phyloP scores from a whole-genome alignment of 352 stramenopile genomes.

The Phytophthora ohioensis region DNA sequence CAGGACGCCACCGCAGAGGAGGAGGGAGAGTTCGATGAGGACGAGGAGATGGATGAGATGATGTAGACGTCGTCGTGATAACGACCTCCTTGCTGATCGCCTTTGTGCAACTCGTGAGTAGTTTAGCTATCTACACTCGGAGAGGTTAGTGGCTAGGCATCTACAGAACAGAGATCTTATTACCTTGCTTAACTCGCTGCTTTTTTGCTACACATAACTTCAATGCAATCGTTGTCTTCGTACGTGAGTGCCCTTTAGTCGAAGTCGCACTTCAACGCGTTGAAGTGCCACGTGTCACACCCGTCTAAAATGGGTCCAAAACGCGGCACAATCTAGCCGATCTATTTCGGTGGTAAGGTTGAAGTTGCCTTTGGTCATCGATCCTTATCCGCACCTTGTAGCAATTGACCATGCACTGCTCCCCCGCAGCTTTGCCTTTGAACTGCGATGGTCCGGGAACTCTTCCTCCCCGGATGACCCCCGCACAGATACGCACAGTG shows the following conservation, averaged over 20 bases:
- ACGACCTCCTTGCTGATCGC: slow-evolving; percentile 51
- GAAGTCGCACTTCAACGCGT: slow-evolving; percentile 9
- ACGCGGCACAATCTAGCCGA: neutral
- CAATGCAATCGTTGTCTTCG: slow-evolving; percentile 7
- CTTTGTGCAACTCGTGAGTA: slow-evolving; percentile 54
- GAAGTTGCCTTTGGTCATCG: slow-evolving; percentile 20
- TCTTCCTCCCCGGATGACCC: slow-evolving; percentile 24
- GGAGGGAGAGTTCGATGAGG: slow-evolving; percentile 97
- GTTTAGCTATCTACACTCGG: slow-evolving; percentile 68
- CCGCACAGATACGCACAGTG: slow-evolving; percentile 26
- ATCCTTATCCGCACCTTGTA: neutral
- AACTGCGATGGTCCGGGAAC: slow-evolving; percentile 16
- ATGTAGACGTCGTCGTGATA: slow-evolving; percentile 78
- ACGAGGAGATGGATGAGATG: slow-evolving; percentile 95
- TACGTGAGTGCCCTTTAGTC: neutral
- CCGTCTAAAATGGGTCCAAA: neutral
- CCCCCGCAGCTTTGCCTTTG: neutral
- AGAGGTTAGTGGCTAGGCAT: slow-evolving; percentile 65
- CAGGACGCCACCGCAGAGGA: slow-evolving; percentile 99
- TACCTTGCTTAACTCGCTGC: slow-evolving; percentile 60
- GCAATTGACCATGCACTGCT: slow-evolving; percentile 7
- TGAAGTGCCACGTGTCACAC: neutral
- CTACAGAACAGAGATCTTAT: slow-evolving; percentile 69
- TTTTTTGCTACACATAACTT: slow-evolving; percentile 28
- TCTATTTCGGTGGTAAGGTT: slow-evolving; percentile 45